Evolutionary conservation across 2,329 filamentous ascomycete genomes (phyloP), one percentile per base, ranked within the genome.

Genomic region (Colletotrichum australisinense): DNA sequence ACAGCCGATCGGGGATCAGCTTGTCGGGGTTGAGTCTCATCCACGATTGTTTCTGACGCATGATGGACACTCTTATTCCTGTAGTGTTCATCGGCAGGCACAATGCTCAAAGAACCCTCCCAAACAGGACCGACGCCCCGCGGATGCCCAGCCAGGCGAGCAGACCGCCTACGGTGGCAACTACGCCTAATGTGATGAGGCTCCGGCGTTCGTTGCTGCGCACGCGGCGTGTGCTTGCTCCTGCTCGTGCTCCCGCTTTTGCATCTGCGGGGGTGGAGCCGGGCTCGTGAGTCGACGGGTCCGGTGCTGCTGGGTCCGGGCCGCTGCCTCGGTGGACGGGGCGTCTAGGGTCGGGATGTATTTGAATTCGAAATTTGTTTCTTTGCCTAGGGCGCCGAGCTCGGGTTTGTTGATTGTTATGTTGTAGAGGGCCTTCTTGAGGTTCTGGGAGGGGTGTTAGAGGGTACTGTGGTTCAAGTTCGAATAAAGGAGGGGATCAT

Each of bases 331-430:
- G 3, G 81, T 86, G 16, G 82, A 84, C 58, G 80, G 79, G 74
- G 78, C 81, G 26, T 81, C 81, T 22, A 84, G 78, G 30, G 80
- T 79, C 0, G 93, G 92, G 11, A 93, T 84, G 78, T 93, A 93
- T 78, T 94, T 93, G 82, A 95, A 93, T 24, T 92, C 89, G 78
- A 95, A 95, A 9, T 83, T 85, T 1, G 88, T 90, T 77, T 91
- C 87, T 59, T 88, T 84, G 0, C 92, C 90, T 8, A 95, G 84
- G 0, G 91, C 93, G 68, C 86, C 89, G 67, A 80, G 73, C n/a
- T 79, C 78, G 66, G 91, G 90, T 69, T 90, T 88, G 69, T 92
- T 86, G n/a, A 92, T 88, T 19, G 93, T 87, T 3, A 93, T 80
- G 22, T 86, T 83, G 80, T 90, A 93, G 75, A 80, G 75, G n/a